Conservation (phyloP, 2,329 filamentous ascomycete genomes). For the Ceratocystis albifundus region DNA sequence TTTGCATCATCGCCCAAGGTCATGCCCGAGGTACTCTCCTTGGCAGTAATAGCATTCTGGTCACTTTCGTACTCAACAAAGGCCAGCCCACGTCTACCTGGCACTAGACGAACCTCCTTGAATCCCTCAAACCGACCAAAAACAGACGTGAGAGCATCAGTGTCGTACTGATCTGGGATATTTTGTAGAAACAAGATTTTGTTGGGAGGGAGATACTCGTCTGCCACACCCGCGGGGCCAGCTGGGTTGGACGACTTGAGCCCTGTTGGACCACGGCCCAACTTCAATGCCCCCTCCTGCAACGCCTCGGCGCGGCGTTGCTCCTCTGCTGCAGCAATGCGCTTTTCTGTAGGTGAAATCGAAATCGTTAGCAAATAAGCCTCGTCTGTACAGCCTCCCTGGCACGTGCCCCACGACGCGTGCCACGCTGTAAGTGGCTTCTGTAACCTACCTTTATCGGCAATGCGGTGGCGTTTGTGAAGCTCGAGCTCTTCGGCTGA, state of each 20-base stretch:
- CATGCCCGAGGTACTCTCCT: conserved; percentile 85
- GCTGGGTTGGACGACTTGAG: conserved; percentile 64
- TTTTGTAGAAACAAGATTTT: conserved; percentile 94
- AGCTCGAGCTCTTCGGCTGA: conserved; percentile 69
- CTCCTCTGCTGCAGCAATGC: conserved; percentile 64
- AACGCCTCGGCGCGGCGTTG: conserved; percentile 53
- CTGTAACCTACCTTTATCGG: conserved; percentile 65
- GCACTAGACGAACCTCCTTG: conserved; percentile 80
- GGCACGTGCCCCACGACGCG: neutral
- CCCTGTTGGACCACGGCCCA: conserved; percentile 46
- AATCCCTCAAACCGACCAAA: conserved; percentile 90
- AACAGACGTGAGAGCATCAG: conserved; percentile 64
- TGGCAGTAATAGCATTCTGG: conserved; percentile 78
- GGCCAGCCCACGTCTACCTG: conserved; percentile 74
- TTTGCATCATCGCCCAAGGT: conserved; percentile 52
- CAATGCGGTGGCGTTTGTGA: conserved; percentile 72
- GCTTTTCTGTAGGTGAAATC: conserved; percentile 48
- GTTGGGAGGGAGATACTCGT: conserved; percentile 95
- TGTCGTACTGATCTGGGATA: conserved; percentile 73
- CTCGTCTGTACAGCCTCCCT: conserved; percentile 3
- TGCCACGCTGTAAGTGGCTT: neutral
- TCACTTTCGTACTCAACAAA: conserved; percentile 96
- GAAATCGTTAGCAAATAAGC: conserved; percentile 31
- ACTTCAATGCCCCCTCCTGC: conserved; percentile 43
- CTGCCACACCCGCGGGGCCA: conserved; percentile 66